Evolutionary conservation across 176 grass and related monocot species (phyloP).

Genomic region (Pontederia paniculata): DNA sequence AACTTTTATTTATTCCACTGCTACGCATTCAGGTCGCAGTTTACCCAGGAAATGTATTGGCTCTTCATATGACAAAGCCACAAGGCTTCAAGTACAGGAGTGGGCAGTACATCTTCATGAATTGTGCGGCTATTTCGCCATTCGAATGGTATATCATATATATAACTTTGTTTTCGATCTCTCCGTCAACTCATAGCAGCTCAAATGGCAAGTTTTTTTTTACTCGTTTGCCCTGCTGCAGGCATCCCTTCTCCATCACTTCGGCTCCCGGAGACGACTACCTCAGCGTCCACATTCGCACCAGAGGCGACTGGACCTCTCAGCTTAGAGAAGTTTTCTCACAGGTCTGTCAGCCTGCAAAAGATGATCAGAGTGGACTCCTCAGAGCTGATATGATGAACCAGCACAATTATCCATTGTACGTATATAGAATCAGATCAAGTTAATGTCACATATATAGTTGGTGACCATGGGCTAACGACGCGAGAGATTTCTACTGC

Average conservation of each 20-base stretch:
- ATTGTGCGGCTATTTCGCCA: constrained; percentile 6
- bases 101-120: constrained; percentile 9
- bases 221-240: neutral
- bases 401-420: neutral
- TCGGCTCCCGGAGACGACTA: constrained; percentile 11
- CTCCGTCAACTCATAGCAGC: neutral
- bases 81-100: constrained; percentile 5
- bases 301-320: constrained; percentile 5
- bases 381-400: neutral
- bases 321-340: constrained; percentile 11
- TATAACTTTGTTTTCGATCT: neutral
- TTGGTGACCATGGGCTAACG: neutral
- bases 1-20: no score
- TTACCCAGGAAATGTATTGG: constrained; percentile 6
- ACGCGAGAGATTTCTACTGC: neutral
- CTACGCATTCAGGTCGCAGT: neutral
- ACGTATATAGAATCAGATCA: neutral
- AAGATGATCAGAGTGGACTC: neutral
- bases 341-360: neutral
- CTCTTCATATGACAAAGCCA: constrained; percentile 4
- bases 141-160: constrained; percentile 4
- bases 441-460: neutral
- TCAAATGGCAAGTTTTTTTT: neutral
- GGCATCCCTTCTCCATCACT: constrained; percentile 16
- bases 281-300: constrained; percentile 10